Evolutionary conservation across 148 eudicot species (phyloP), one percentile per base, ranked within the genome.

Genomic region (Limonium bicolor): DNA sequence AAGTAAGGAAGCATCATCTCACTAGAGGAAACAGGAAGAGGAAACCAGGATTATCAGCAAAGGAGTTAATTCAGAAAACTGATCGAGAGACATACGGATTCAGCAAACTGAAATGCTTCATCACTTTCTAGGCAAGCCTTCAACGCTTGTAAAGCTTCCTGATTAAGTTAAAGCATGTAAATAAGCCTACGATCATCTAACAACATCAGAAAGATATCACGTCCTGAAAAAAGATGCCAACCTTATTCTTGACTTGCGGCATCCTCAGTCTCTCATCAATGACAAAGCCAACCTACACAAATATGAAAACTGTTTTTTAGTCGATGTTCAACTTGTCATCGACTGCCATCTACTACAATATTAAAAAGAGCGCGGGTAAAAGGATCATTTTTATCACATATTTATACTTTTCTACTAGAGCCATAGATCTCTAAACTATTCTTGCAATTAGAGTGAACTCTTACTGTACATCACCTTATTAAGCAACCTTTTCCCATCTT

Each of bases 51-150:
- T 25, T 4, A 44, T 32, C 45, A 31, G 19, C 21, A 28, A 19
- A n/a, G 23, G 6, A 35, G 12, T 29, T 29, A 8, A 29, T 8
- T 29, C 33, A 29, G 7, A 29, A 7, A 29, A 7, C 33, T 29
- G 33, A 29, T n/a, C 12, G 12, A 8, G 3, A 3, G 10, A n/a
- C 33, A 29, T 65, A 87, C 96, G 22, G 76, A 59, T 62, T 63
- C 65, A 18, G 94, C 94, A 69, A 71, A 82, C 57, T 65, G 73
- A 59, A 73, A 49, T 62, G 96, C 94, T 56, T 87, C 96, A 46
- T 76, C 82, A 51, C 70, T 56, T 52, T 49, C 62, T 61, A 87
- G 61, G 50, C 60, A 67, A 20, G 90, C 68, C 65, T 78, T 87
- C 35, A 87, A 41, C 19, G 57, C 59, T 19, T 66, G 73, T 66